Base-by-base conservation (phyloP, 2,329 filamentous ascomycete genomes). In the Xylariales sp. region DNA sequence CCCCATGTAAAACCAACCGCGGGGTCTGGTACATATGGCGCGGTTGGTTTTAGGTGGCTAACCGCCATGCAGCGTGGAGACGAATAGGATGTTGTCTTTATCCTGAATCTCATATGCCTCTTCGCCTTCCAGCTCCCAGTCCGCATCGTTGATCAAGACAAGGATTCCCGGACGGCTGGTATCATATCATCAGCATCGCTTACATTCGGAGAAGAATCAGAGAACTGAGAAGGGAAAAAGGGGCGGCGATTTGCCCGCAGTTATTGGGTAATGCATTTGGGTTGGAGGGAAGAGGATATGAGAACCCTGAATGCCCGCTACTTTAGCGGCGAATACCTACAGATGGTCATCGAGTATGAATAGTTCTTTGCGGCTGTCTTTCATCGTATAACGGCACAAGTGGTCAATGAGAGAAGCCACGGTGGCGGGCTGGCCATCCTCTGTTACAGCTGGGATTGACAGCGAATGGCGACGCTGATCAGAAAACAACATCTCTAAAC, bases 101-200 rank as follows among this genome's bases (percentile, higher is more conserved):
- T 71, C 64, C 63, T 91, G 81, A 41, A 98, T 66, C 63, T 89
- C 83, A 58, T 97, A 97, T 48, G 81, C 76, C 57, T 93, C 89
- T 64, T 97, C 91, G 14, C 90, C 93, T 64, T 97, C 93, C 11
- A 98, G 77, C 62, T 97, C 93, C 93, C 93, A 98, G 61, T 98
- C 93, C 18, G 89, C 88, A 53, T 98, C 93, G 59, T 98, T 98
- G 62, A 98, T 95, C 40, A 98, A 74, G 19, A 96, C 91, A 29
- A 98, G 77, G 60, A 98, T 95, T 3, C 93, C 93, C 5, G 93
- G 93, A 37, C 93, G 89, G 43, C 91, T 97, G 50, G 24, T 34
- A 37, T 37, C 37, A 33, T 42, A 50, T 54, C 49, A 55, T 50
- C 45, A 50, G 48, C 42, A 33, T 43, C 34, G 30, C 38, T 38